phyloP scores from a whole-genome alignment of 345 rosid genomes.

The Syzygium aromaticum region DNA sequence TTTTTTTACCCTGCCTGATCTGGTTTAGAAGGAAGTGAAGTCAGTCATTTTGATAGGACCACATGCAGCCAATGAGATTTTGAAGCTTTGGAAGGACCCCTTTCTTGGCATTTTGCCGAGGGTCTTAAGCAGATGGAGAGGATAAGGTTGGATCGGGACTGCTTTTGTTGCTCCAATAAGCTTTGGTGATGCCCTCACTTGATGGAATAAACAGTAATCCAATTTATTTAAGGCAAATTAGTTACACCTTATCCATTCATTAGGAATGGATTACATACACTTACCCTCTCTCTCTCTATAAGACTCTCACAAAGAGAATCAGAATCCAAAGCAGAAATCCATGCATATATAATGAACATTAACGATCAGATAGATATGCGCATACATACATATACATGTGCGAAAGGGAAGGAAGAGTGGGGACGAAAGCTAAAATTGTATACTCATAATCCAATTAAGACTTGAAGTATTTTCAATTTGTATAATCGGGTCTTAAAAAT shows the following conservation, averaged over 20 bases:
- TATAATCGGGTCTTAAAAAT: background rate
- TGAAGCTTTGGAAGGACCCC: background rate
- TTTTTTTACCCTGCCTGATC: background rate
- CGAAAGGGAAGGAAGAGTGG: background rate
- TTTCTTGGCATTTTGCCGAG: background rate
- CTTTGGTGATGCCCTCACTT: background rate
- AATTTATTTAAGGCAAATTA: background rate
- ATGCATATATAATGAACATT: background rate
- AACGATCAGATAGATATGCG: background rate
- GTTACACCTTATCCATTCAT: no score
- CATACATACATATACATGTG: background rate
- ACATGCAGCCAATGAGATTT: background rate
- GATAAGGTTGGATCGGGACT: background rate
- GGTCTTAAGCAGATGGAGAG: background rate
- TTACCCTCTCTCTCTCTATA: background rate
- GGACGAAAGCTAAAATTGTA: background rate
- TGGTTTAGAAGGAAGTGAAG: background rate
- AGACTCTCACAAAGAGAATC: background rate
- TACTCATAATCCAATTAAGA: background rate
- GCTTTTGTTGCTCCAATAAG: background rate
- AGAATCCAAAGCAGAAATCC: background rate
- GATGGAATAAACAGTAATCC: background rate
- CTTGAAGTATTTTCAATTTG: background rate
- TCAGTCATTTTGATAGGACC: background rate
- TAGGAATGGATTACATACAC: no score